Evolutionary conservation across 345 rosid genomes (phyloP).

Genomic region (Bruguiera parviflora): DNA sequence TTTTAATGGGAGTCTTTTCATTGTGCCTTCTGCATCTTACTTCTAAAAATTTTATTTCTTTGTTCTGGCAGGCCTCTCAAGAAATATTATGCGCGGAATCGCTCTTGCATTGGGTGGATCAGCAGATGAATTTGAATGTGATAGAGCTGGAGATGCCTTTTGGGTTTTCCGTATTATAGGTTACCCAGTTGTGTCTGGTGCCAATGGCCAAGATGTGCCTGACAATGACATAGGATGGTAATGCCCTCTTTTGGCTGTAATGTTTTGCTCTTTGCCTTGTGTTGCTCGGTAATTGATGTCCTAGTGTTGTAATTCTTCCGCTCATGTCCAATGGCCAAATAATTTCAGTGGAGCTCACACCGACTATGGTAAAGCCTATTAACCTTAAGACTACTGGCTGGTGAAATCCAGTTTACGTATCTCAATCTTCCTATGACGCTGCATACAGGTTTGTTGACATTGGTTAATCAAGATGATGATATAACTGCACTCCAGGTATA

Average conservation of each 20-base stretch:
- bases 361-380: conserved; percentile 62
- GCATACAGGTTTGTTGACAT: conserved; percentile 56
- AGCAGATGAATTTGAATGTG: conserved; percentile 67
- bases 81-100: conserved; percentile 70
- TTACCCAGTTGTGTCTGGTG: conserved; percentile 52
- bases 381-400: conserved; percentile 2
- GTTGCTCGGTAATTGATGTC: neutral
- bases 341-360: conserved; percentile 76
- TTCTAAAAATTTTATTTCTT: neutral
- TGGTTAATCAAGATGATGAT: conserved; percentile 83
- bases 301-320: neutral
- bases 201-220: conserved; percentile 27
- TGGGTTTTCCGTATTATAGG: conserved; percentile 85
- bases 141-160: conserved; percentile 74
- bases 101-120: conserved; percentile 67
- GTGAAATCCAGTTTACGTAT: neutral
- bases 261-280: conserved; percentile 1
- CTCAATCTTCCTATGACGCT: conserved; percentile 3
- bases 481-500: conserved; percentile 79
- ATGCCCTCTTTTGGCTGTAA: conserved; percentile 12
- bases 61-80: conserved; percentile 56
- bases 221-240: conserved; percentile 84
- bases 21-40: conserved; percentile 5
- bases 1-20: neutral
- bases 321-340: conserved; percentile 10